A percentile compares a stretch with the other conserved stretches of the same genome.
Conservation (phyloP, 768 basidiomycete genomes). For the Boletus insuetus region DNA sequence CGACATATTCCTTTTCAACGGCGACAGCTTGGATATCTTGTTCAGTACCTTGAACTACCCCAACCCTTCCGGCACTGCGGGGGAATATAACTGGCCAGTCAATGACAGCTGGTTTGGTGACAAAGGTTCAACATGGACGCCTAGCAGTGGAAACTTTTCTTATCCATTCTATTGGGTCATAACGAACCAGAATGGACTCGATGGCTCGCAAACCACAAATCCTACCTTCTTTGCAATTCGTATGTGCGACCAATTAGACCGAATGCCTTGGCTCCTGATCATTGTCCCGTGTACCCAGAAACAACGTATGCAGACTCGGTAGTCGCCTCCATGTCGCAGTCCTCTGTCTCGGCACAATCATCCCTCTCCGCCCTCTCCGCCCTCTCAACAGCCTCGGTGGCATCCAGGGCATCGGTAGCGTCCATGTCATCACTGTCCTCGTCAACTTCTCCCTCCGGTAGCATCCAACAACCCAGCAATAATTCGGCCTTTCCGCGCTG, state of each 20-base stretch:
- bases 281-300: conserved; percentile 41
- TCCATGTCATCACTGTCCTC: conserved; percentile 29
- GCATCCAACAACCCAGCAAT: conserved; percentile 43
- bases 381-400: conserved; percentile 37
- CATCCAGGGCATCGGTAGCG: conserved; percentile 37
- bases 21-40: conserved; percentile 54
- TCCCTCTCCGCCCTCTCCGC: conserved; percentile 29
- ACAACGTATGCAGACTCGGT: conserved; percentile 75
- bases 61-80: conserved; percentile 55
- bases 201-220: conserved; percentile 61
- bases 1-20: conserved; percentile 76
- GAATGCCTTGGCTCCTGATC: conserved; percentile 5
- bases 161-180: conserved; percentile 81
- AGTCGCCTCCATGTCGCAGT: conserved; percentile 50
- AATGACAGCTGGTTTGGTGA: conserved; percentile 76
- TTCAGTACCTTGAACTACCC: conserved; percentile 45
- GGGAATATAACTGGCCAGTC: conserved; percentile 51
- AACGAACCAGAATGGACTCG: conserved; percentile 55
- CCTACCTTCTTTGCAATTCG: conserved; percentile 78
- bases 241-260: conserved; percentile 43
- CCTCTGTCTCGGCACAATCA: conserved; percentile 35
- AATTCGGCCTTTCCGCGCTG: conserved; percentile 68
- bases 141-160: conserved; percentile 45
- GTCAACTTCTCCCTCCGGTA: conserved; percentile 27
- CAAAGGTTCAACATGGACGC: conserved; percentile 45